phyloP scores from a whole-genome alignment of 768 basidiomycete genomes.

The Xanthoconium stramineum region DNA sequence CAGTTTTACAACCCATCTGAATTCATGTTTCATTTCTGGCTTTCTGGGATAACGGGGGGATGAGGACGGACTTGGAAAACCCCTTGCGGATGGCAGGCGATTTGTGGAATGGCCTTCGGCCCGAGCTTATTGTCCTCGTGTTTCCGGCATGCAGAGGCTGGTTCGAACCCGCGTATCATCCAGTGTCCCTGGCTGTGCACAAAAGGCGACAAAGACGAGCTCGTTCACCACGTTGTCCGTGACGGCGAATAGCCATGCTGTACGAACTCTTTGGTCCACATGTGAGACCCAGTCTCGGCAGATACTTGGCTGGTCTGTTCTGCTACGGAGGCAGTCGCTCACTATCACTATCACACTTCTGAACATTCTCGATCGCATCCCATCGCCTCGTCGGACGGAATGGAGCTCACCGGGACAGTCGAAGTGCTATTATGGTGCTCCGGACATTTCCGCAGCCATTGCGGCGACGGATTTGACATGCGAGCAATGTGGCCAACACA shows the following conservation, averaged over 20 bases:
- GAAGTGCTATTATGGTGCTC: too few relatives aligned
- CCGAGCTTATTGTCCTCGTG: slow-evolving; percentile 29
- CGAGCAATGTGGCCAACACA: slow-evolving; percentile 9
- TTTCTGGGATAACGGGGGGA: slow-evolving; percentile 21
- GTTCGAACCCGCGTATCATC: neutral
- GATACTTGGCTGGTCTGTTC: neutral
- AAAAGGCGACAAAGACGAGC: neutral
- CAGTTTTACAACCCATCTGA: slow-evolving; percentile 10
- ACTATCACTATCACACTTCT: neutral
- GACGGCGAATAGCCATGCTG: slow-evolving; percentile 6
- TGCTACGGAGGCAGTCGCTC: neutral
- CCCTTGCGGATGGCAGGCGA: slow-evolving; percentile 7
- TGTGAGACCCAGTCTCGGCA: neutral
- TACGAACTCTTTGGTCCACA: neutral
- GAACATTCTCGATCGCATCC: neutral
- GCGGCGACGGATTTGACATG: neutral
- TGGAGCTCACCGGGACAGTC: neutral
- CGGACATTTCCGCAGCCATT: slow-evolving; percentile 6
- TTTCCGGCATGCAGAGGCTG: slow-evolving; percentile 16
- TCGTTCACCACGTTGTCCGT: slow-evolving; percentile 9
- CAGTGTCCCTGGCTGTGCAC: slow-evolving; percentile 11
- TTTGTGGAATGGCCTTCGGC: slow-evolving; percentile 5
- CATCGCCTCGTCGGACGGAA: neutral
- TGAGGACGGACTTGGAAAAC: slow-evolving; percentile 10
- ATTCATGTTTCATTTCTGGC: slow-evolving; percentile 33